Conservation (phyloP, 345 rosid genomes). For the Citrus cavaleriei region DNA sequence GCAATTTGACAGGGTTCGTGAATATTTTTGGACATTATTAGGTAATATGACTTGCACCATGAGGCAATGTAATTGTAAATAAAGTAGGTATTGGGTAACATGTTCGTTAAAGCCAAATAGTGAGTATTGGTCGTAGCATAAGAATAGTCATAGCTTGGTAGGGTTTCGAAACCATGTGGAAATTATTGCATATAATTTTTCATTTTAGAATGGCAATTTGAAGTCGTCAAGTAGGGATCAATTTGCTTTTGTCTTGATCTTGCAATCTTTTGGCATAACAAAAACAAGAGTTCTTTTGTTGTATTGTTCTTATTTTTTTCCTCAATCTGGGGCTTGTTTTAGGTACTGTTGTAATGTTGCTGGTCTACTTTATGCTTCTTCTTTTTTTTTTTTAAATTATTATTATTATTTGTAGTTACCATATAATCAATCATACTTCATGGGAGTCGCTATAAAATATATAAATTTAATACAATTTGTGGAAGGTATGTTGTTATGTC, state of each 20-base stretch:
- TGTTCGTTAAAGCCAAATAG: background rate
- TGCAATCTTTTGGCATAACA: background rate
- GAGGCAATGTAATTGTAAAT: background rate
- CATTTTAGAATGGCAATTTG: background rate
- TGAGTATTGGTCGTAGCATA: background rate
- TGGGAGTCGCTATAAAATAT: too few relatives aligned
- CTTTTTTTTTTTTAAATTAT: too few relatives aligned
- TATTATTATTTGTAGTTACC: too few relatives aligned
- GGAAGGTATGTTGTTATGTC: too few relatives aligned
- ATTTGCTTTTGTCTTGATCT: background rate
- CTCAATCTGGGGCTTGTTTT: background rate
- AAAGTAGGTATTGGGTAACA: background rate
- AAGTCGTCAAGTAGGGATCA: background rate
- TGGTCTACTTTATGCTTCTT: background rate
- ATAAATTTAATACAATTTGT: too few relatives aligned
- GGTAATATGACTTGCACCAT: background rate
- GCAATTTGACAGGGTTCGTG: too few relatives aligned
- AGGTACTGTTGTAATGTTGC: background rate
- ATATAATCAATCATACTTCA: too few relatives aligned
- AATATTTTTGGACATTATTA: too few relatives aligned
- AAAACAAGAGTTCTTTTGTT: background rate
- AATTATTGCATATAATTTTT: background rate
- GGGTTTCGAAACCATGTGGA: background rate
- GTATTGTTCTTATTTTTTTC: background rate
- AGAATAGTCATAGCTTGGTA: background rate